Evolutionary conservation across 2,329 filamentous ascomycete species (phyloP), one percentile per base, ranked within the genome.

Genomic region (Claviceps africana): DNA sequence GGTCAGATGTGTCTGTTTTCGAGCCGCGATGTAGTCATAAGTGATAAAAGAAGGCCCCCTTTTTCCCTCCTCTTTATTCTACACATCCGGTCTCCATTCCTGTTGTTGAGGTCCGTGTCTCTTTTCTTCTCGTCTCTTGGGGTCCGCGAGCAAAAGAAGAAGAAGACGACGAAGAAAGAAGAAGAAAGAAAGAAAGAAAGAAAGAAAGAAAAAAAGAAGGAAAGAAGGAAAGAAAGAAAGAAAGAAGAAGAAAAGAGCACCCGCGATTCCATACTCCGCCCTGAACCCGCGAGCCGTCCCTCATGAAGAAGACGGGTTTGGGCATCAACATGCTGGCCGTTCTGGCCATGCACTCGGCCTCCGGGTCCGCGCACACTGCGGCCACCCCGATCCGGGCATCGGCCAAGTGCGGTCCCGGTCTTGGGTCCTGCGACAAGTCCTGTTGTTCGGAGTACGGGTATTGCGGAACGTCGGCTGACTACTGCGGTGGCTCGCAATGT

Each of bases 361-460:
- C 17, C 4, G 13, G 7, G 22, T 19, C 17, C 2, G 44, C 17
- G 13, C 5, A 4, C 4, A 4, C 33, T 37, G 30, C 45, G 11
- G 44, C 44, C 7, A 9, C 8, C 17, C 48, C 25, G 17, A 37
- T 44, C 15, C 5, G n/a, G 15, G 22, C 4, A 15, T 1, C 11
- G 7, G 28, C 50, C n/a, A 45, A 8, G 15, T 70, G 68, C 55
- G 68, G 68, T 44, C 58, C 59, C 37, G 66, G 65, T 19, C 56
- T 65, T 51, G 68, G 68, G 42, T 64, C 60, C 33, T 71, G 68
- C 53, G 25, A 54, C 10, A 64, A 64, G 17, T 51, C 55, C 37
- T 71, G 68, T 48, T 71, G 68, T 51, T 70, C 68, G 17, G 65
- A 62, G 51, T 58, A 57, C 49, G 67, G 67, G 37, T 66, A 62